Conservation (phyloP, 108 stramenopile species). For the Schizochytrium sp. region DNA sequence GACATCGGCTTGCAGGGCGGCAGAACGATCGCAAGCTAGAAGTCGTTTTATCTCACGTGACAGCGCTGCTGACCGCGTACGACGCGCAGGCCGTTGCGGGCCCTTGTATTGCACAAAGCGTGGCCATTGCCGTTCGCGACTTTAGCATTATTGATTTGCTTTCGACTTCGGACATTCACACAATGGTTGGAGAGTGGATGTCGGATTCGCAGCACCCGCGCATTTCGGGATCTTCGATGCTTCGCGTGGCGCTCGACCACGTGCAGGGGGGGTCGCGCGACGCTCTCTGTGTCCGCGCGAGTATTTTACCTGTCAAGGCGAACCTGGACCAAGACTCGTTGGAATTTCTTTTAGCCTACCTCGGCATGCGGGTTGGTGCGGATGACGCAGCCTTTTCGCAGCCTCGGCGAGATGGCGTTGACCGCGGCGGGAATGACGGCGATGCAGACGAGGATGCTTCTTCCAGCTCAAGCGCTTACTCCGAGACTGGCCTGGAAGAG, state of each 20-base stretch:
- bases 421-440: background rate
- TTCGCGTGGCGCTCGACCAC: background rate
- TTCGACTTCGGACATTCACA: background rate
- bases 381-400: background rate
- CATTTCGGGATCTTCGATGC: background rate
- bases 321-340: conserved; percentile 7
- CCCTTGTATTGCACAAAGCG: background rate
- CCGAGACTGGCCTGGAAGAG: no score
- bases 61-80: background rate
- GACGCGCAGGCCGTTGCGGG: background rate
- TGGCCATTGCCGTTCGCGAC: background rate
- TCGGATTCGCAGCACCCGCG: background rate
- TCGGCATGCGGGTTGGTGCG: background rate
- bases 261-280: background rate
- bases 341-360: background rate
- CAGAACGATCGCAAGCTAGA: background rate
- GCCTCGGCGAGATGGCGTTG: background rate
- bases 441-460: background rate
- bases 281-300: background rate
- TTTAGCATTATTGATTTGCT: background rate
- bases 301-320: background rate
- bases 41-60: background rate
- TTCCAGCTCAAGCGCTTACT: background rate
- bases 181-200: background rate
- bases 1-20: background rate